Percentiles rank a stretch among this genome's conserved stretches.
Evolutionary conservation across 495 filamentous ascomycete genomes (phyloP).

Genomic region (Trichoderma erinaceum): DNA sequence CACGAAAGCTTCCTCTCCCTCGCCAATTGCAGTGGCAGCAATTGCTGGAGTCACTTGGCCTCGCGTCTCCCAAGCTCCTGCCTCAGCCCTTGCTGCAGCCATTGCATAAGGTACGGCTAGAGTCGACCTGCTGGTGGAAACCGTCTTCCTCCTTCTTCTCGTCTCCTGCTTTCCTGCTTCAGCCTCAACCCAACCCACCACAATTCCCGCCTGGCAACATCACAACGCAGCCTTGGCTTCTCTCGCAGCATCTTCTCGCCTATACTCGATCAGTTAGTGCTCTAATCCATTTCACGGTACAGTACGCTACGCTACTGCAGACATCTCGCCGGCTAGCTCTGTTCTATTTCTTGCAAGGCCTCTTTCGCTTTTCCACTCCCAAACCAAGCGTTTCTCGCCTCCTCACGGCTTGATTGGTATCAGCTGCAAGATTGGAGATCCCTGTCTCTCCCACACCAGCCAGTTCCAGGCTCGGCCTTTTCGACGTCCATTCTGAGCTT

Average conservation of each 20-base stretch:
- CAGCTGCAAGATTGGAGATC: neutral
- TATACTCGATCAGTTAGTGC: neutral
- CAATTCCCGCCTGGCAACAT: neutral
- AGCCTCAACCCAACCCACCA: no score
- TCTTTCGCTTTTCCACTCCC: neutral
- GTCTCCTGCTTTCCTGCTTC: no score
- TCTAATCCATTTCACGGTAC: neutral
- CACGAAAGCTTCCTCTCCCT: no score
- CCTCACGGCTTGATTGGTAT: neutral
- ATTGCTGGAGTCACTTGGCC: no score
- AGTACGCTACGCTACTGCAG: slow-evolving; percentile 6
- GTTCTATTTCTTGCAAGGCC: neutral
- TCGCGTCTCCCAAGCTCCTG: no score
- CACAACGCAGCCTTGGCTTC: neutral
- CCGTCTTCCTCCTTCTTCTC: no score
- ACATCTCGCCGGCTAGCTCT: neutral
- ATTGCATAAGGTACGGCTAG: no score
- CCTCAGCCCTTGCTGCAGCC: no score
- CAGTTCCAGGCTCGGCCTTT: neutral
- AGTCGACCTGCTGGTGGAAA: no score
- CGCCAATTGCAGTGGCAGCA: no score
- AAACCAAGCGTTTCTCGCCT: neutral
- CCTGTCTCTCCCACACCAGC: neutral
- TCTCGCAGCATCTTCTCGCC: neutral
- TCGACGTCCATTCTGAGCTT: neutral